Percentiles rank a stretch among this genome's conserved stretches.
phyloP scores from a whole-genome alignment of 192 early-diverging fungal species.

The Coemansia sp. region DNA sequence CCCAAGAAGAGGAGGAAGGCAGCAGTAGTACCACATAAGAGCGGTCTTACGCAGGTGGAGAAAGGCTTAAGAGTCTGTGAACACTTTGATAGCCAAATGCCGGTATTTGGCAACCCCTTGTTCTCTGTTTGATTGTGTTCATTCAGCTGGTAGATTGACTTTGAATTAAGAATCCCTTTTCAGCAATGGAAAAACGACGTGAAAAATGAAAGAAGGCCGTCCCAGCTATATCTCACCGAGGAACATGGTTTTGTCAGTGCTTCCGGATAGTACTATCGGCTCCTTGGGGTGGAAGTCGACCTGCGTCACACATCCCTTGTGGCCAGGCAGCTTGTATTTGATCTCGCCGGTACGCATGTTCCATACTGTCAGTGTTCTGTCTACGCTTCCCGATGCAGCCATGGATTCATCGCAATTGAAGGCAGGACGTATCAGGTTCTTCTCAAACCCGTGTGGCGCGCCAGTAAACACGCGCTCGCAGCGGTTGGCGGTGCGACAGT shows the following conservation, averaged over 20 bases:
- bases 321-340: slow-evolving; percentile 92
- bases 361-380: slow-evolving; percentile 92
- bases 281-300: slow-evolving; percentile 92
- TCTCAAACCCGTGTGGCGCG: slow-evolving; percentile 94
- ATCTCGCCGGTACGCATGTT: slow-evolving; percentile 74
- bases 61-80: too few species aligned
- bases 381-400: slow-evolving; percentile 84
- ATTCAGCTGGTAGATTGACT: background rate
- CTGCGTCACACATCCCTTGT: slow-evolving; percentile 91
- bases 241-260: slow-evolving; percentile 88
- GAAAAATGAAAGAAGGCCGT: background rate
- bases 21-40: slow-evolving; percentile 1
- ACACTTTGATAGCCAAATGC: too few species aligned
- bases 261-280: slow-evolving; percentile 81
- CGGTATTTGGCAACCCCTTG: too few species aligned
- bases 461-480: slow-evolving; percentile 77
- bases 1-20: background rate
- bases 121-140: background rate
- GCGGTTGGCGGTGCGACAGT: slow-evolving; percentile 66
- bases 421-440: slow-evolving; percentile 86
- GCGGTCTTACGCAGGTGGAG: too few species aligned
- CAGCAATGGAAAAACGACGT: background rate
- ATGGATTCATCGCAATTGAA: slow-evolving; percentile 86
- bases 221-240: slow-evolving; percentile 71
- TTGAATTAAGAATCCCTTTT: background rate